Base-by-base conservation (phyloP, 1,284 basidiomycete genomes). In the Tylopilus orsonianus region DNA sequence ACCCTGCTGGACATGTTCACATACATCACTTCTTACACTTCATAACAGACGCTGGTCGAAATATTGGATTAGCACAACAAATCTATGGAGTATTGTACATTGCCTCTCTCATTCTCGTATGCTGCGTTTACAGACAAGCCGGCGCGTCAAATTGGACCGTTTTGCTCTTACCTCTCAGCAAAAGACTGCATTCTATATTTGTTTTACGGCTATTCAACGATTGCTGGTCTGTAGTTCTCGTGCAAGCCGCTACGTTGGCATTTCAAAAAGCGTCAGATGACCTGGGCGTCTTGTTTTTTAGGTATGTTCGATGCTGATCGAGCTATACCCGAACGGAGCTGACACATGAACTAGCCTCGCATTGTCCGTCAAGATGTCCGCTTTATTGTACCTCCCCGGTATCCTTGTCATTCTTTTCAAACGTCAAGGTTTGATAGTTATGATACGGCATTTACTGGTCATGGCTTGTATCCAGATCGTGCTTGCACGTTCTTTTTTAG, bases 291-390 rank as follows among this genome's bases (percentile, higher is more conserved):
- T 57, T 88, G 29, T 62, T 93, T 3, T 87, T 87, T 67, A 88
- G 87, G 93, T 92, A 55, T 50, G 82, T 69, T 35, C 23, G n/a
- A 37, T 30, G 10, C 24, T 14, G 30, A 36, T 5, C n/a, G 33
- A 18, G 7, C 13, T 10, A 14, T n/a, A 20, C 30, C 22, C 24
- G 8, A 19, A 29, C 19, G 20, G n/a, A 41, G 23, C 51, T 64
- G 32, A 65, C 41, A 8, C 23, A 43, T 13, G 19, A 36, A 27
- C 24, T 27, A 97, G 95, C 56, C 68, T 83, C 8, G 94, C 93
- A 0, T 68, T 99, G 5, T 94, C 93, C 2, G 78, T 97, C 57
- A 99, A 99, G 71, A 99, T 99, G 97, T 97, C 91, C 37, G 83
- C 89, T 30, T 71, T 99, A 14, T 78, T 99, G n/a, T 97, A 94